Percentiles rank a stretch among this genome's conserved stretches.
Conservation (phyloP, 805 yeast species). For the Schwanniomyces pseudopolymorphus region DNA sequence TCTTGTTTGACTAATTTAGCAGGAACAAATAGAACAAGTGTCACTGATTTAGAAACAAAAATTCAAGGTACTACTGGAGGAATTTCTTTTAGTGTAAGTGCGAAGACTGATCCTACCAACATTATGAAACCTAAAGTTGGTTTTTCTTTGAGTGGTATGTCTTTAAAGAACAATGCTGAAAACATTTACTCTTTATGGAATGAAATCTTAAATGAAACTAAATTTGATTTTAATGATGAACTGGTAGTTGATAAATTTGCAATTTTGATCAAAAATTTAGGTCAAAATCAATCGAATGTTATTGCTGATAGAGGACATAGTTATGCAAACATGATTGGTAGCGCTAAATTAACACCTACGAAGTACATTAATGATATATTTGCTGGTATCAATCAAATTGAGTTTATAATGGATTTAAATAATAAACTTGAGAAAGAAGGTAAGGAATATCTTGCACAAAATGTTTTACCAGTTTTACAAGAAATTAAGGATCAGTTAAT, state of each 20-base stretch:
- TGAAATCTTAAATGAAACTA: constrained; percentile 68
- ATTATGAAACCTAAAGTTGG: constrained; percentile 49
- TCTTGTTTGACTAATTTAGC: constrained; percentile 76
- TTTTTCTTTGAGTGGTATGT: constrained; percentile 64
- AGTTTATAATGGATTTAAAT: constrained; percentile 63
- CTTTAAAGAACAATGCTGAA: constrained; percentile 62
- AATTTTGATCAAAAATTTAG: constrained; percentile 68
- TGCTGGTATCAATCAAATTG: constrained; percentile 75
- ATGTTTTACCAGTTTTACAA: constrained; percentile 64
- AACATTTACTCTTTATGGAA: constrained; percentile 65
- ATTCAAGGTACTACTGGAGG: constrained; percentile 88
- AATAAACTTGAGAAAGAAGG: constrained; percentile 43
- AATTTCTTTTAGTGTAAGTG: constrained; percentile 58
- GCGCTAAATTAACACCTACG: constrained; percentile 59
- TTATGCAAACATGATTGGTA: constrained; percentile 69
- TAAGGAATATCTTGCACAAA: constrained; percentile 33
- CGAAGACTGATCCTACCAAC: constrained; percentile 53
- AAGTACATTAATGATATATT: constrained; percentile 62
- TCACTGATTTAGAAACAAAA: constrained; percentile 81
- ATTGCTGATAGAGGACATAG: constrained; percentile 88
- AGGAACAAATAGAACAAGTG: constrained; percentile 72
- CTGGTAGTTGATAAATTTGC: constrained; percentile 60
- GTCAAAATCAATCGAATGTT: constrained; percentile 73
- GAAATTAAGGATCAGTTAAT: constrained; percentile 46
- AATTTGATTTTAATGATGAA: constrained; percentile 49